These are phyloP conservation scores for Penicillium coffeae DNA, from an alignment of 495 filamentous ascomycete species.

Conservation along the genomic window DNA sequence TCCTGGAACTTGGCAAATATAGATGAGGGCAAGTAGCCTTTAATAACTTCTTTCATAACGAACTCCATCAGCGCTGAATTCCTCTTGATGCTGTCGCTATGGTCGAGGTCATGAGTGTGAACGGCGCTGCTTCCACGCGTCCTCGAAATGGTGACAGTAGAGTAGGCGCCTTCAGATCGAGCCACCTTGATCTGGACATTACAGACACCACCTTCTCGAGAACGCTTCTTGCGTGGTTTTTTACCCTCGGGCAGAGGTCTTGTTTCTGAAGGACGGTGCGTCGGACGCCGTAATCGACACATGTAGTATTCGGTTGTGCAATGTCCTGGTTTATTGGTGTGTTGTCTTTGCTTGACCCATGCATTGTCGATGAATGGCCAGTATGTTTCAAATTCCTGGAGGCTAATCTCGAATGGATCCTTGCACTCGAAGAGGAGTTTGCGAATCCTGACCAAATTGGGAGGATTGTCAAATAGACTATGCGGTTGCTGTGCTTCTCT, in stretches of 20 bases:
- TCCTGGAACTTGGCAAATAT: slow-evolving; percentile 50
- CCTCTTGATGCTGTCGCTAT: slow-evolving; percentile 50
- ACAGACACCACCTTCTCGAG: slow-evolving; percentile 48
- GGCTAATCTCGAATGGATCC: slow-evolving; percentile 49
- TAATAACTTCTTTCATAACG: slow-evolving; percentile 44
- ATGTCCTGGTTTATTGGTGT: slow-evolving; percentile 47
- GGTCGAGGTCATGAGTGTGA: slow-evolving; percentile 50
- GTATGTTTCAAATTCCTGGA: slow-evolving; percentile 50
- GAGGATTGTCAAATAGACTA: slow-evolving; percentile 41
- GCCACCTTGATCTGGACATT: slow-evolving; percentile 52
- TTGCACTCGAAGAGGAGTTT: slow-evolving; percentile 48
- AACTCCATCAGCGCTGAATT: slow-evolving; percentile 52
- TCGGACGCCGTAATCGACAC: slow-evolving; percentile 47
- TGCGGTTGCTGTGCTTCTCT: slow-evolving; percentile 6
- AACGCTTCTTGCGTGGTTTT: slow-evolving; percentile 46
- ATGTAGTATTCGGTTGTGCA: slow-evolving; percentile 51
- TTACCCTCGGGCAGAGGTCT: slow-evolving; percentile 51
- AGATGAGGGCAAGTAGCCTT: slow-evolving; percentile 52
- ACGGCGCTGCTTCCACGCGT: slow-evolving; percentile 39
- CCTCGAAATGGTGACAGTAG: slow-evolving; percentile 39
- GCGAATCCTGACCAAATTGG: slow-evolving; percentile 44
- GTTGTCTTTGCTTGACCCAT: slow-evolving; percentile 50
- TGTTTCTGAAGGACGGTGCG: slow-evolving; percentile 38
- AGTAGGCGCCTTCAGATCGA: slow-evolving; percentile 45
- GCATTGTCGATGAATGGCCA: slow-evolving; percentile 55